phyloP scores from a whole-genome alignment of 768 basidiomycete genomes.

The Amanita thiersii region DNA sequence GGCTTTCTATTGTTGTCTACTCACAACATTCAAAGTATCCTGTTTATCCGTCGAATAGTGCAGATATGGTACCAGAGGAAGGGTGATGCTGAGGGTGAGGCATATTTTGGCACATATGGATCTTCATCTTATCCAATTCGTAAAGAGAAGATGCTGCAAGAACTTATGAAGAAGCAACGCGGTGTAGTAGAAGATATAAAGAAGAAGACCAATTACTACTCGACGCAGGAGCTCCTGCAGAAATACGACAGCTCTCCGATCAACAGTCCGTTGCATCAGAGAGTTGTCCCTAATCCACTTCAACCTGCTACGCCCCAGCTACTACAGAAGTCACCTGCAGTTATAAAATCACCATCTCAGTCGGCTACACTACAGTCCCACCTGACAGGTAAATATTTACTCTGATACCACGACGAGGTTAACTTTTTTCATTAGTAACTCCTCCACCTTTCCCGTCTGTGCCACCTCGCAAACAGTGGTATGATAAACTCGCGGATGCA shows the following conservation, averaged over 20 bases:
- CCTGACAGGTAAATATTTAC: slow-evolving; percentile 18
- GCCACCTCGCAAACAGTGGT: slow-evolving; percentile 69
- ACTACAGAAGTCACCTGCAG: slow-evolving; percentile 15
- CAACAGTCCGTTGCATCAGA: slow-evolving; percentile 34
- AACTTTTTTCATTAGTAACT: slow-evolving; percentile 12
- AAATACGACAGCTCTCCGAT: slow-evolving; percentile 67
- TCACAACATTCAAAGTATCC: slow-evolving; percentile 35
- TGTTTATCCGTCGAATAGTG: slow-evolving; percentile 74
- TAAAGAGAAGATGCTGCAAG: slow-evolving; percentile 72
- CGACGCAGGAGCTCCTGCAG: slow-evolving; percentile 83
- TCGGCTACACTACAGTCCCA: slow-evolving; percentile 20
- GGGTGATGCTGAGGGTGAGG: slow-evolving; percentile 72
- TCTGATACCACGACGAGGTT: slow-evolving; percentile 6
- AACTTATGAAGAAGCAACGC: slow-evolving; percentile 69
- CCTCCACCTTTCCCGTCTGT: slow-evolving; percentile 26
- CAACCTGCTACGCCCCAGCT: slow-evolving; percentile 25
- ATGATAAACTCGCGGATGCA: slow-evolving; percentile 82
- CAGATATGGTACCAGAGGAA: slow-evolving; percentile 79
- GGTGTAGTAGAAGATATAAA: slow-evolving; percentile 92
- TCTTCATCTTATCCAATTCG: background rate
- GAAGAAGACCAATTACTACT: slow-evolving; percentile 95
- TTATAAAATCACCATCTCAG: slow-evolving; percentile 14
- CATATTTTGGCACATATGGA: background rate
- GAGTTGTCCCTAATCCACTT: slow-evolving; percentile 21
- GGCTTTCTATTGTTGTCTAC: background rate